Evolutionary conservation across 2,329 filamentous ascomycete genomes (phyloP).

Genomic region (Drechslerella coelobrocha): DNA sequence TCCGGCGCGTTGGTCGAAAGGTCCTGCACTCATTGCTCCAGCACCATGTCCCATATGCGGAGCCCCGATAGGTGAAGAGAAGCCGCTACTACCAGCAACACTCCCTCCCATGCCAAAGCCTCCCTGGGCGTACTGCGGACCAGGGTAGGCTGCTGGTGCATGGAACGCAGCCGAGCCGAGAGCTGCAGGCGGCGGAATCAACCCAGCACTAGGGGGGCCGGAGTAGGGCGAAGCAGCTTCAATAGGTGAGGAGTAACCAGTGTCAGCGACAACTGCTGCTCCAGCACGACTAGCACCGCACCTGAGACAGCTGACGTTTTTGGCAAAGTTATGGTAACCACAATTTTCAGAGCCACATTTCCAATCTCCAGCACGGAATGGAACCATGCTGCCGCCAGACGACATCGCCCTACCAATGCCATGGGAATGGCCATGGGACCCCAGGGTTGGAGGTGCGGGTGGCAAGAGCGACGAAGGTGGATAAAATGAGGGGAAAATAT

Average conservation of each 20-base stretch:
- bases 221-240: conserved; percentile 81
- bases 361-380: conserved; percentile 98
- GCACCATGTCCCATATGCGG: conserved; percentile 47
- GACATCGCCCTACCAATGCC: conserved; percentile 59
- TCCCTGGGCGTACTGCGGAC: conserved; percentile 40
- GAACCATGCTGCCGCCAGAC: conserved; percentile 67
- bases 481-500: conserved; percentile 70
- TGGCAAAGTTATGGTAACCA: conserved; percentile 98
- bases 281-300: conserved; percentile 94
- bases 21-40: conserved; percentile 26
- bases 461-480: conserved; percentile 79
- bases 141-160: conserved; percentile 57
- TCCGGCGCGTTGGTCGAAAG: conserved; percentile 43
- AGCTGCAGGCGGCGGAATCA: conserved; percentile 66
- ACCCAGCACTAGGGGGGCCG: conserved; percentile 80
- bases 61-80: conserved; percentile 44
- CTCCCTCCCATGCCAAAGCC: conserved; percentile 47
- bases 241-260: conserved; percentile 88
- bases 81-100: conserved; percentile 45
- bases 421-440: conserved; percentile 60
- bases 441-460: conserved; percentile 70
- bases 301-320: conserved; percentile 96
- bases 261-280: conserved; percentile 92
- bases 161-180: conserved; percentile 70
- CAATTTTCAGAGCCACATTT: conserved; percentile 98